Evolutionary conservation across 1,139 yeast genomes (phyloP), one percentile per base, ranked within the genome.

Genomic region (Yamadazyma epiphylla): DNA sequence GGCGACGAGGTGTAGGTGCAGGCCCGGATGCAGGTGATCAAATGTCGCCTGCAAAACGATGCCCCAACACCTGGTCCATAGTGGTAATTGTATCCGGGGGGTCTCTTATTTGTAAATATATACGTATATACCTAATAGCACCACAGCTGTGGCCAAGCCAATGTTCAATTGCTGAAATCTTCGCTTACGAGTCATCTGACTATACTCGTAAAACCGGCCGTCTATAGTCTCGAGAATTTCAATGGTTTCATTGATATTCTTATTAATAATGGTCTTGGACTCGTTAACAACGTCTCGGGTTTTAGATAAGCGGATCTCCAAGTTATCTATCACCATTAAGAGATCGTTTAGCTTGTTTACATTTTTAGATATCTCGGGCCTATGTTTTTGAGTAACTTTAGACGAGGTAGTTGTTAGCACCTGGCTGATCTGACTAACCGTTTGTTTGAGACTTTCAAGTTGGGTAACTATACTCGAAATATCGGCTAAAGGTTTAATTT

Each of bases 221-320:
- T 60, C 58, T 5, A 67, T 50, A 14, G 45, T 39, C 31, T 66
- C 72, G 39, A 68, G 49, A 4, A 57, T 32, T 24, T 54, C 59
- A 28, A 67, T 43, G 33, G 58, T 58, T 13, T 47, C 49, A n/a
- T 47, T 43, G 33, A 66, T 47, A n/a, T 55, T 58, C 15, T 39
- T 35, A 17, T 54, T 41, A 43, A 65, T 49, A 7, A 46, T 36
- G 4, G 40, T 29, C 39, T 64, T 64, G 35, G 55, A 55, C 19
- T 41, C 36, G n/a, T 48, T 47, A 19, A 64, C 54, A 12, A 46
- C 41, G 5, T 37, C 32, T 38, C 53, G 55, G 24, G 60, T 49
- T 12, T 33, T 35, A 19, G 48, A 48, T 10, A 66, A 49, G 16
- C 64, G 52, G 22, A 22, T 32, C 28, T 63, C 69, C 15, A 64